Conservation (phyloP, 805 yeast genomes). For the Maudiozyma barnettii region DNA sequence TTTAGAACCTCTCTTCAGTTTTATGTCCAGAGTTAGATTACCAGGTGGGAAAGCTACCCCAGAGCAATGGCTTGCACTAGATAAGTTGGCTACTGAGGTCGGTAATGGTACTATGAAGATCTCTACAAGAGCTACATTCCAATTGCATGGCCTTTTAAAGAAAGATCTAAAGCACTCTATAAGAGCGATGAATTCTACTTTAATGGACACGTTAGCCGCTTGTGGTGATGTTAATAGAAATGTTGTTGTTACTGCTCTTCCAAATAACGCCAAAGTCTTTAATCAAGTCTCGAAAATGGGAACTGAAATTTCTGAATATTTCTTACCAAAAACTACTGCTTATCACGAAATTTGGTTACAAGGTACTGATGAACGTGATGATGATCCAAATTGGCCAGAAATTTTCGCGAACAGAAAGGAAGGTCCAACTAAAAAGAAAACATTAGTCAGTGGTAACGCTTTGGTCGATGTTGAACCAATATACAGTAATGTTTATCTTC, state of each 20-base stretch:
- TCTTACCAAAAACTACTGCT: conserved; percentile 87
- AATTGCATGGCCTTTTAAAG: conserved; percentile 89
- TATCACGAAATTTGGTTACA: conserved; percentile 96
- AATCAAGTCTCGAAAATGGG: conserved; percentile 59
- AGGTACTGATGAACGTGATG: conserved; percentile 68
- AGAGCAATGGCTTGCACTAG: conserved; percentile 78
- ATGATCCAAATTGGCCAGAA: conserved; percentile 50
- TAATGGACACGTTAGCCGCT: conserved; percentile 93
- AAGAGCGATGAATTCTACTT: conserved; percentile 81
- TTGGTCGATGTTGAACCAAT: conserved; percentile 77
- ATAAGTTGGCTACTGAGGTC: conserved; percentile 65
- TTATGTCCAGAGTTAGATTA: conserved; percentile 91
- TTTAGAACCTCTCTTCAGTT: conserved; percentile 89
- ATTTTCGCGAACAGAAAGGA: conserved; percentile 55
- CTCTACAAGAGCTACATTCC: conserved; percentile 96
- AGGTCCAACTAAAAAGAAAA: conserved; percentile 75
- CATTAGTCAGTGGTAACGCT: conserved; percentile 78
- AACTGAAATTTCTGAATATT: conserved; percentile 60
- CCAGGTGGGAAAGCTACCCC: conserved; percentile 92
- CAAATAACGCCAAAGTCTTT: conserved; percentile 75
- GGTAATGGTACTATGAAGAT: conserved; percentile 92
- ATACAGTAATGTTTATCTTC: conserved; percentile 79
- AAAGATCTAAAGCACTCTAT: conserved; percentile 82
- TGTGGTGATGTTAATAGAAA: conserved; percentile 98
- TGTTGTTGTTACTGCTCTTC: conserved; percentile 87